Percentiles rank a stretch among this genome's conserved stretches.
Conservation (phyloP, 176 grass and related monocot genomes). For the Ensete ventricosum region DNA sequence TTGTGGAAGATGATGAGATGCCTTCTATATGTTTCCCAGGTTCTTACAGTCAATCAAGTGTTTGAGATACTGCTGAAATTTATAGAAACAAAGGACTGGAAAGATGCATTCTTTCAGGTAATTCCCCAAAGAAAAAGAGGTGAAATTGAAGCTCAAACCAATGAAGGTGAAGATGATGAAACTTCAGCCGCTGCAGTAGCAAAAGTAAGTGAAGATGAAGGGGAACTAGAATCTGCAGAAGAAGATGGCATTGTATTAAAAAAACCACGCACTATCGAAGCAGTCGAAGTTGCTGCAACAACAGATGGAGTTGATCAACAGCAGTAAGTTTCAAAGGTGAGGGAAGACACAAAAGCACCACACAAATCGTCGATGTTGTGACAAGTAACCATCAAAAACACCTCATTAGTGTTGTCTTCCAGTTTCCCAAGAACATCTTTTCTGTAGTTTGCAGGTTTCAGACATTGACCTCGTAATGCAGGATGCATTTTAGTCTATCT, state of each 20-base stretch:
- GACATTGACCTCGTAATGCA: not conserved
- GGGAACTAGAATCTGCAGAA: not conserved
- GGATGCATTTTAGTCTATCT: no score
- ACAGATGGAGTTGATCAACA: not conserved
- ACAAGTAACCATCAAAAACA: not conserved
- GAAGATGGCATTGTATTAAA: not conserved
- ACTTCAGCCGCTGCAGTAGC: not conserved
- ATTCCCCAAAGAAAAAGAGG: conserved; percentile 12
- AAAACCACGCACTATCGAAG: not conserved
- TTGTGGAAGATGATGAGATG: not conserved
- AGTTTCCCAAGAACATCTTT: not conserved
- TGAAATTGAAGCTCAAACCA: conserved; percentile 7
- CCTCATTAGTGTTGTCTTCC: not conserved
- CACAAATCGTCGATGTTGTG: not conserved
- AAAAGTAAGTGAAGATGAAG: not conserved
- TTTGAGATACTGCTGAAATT: conserved; percentile 95
- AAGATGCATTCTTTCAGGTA: conserved; percentile 63
- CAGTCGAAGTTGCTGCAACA: not conserved
- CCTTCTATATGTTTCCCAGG: conserved; percentile 25
- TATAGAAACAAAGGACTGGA: conserved; percentile 86
- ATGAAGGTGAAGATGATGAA: not conserved
- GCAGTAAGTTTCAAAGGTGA: not conserved
- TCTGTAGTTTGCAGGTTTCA: not conserved
- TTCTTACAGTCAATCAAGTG: conserved; percentile 94
- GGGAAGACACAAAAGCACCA: not conserved